phyloP scores from a whole-genome alignment of 768 basidiomycete species.

The Macrolepiota fuliginosa region DNA sequence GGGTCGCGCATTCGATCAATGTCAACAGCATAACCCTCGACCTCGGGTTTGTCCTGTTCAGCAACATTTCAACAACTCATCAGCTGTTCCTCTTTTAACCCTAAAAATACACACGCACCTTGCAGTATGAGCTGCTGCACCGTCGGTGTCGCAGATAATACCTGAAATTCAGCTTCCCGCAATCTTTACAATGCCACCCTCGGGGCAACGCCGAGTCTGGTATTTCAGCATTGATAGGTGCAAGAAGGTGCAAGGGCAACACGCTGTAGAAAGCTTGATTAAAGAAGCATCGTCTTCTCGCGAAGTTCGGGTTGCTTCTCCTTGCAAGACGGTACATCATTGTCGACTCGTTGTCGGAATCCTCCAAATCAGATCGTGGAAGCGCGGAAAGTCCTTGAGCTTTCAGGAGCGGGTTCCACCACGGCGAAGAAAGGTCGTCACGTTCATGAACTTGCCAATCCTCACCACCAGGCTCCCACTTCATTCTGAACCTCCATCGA shows the following conservation, averaged over 20 bases:
- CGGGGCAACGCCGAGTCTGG: slow-evolving; percentile 34
- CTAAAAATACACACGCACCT: slow-evolving; percentile 25
- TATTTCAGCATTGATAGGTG: slow-evolving; percentile 23
- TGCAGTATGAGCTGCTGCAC: slow-evolving; percentile 40
- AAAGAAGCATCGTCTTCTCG: slow-evolving; percentile 20
- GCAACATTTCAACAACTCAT: neutral
- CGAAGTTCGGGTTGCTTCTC: slow-evolving; percentile 23
- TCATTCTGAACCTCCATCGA: slow-evolving; percentile 43
- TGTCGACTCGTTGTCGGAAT: slow-evolving; percentile 10
- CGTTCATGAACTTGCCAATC: slow-evolving; percentile 24
- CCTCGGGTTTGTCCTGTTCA: slow-evolving; percentile 18
- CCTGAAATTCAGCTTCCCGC: slow-evolving; percentile 50
- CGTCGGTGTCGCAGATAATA: slow-evolving; percentile 42
- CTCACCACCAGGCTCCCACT: slow-evolving; percentile 53
- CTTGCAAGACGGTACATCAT: slow-evolving; percentile 17
- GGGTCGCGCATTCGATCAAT: slow-evolving; percentile 33
- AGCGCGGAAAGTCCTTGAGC: neutral
- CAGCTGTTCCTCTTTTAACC: neutral
- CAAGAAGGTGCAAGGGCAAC: slow-evolving; percentile 29
- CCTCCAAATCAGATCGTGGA: neutral
- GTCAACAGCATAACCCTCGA: slow-evolving; percentile 23
- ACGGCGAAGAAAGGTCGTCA: slow-evolving; percentile 14
- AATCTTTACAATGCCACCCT: slow-evolving; percentile 48
- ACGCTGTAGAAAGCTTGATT: slow-evolving; percentile 21
- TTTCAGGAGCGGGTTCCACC: slow-evolving; percentile 23